Percentiles rank a stretch among this genome's conserved stretches.
Conservation (phyloP, 495 filamentous ascomycete genomes). For the Aspergillus olivimuriae region DNA sequence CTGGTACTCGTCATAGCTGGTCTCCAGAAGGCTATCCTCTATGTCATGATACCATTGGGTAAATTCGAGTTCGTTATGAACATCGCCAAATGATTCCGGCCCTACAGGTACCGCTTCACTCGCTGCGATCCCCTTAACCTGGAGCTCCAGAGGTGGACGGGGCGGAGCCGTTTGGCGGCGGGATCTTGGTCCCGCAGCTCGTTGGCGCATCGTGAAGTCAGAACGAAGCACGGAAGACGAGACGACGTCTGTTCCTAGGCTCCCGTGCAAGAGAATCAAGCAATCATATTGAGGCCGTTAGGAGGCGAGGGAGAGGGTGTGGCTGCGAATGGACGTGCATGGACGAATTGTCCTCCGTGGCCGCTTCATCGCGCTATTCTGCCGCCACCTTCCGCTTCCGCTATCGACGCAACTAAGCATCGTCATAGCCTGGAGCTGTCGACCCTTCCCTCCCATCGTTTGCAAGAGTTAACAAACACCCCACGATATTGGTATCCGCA, state of each 20-base stretch:
- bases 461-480: no score
- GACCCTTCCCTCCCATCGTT: neutral
- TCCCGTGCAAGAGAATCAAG: neutral
- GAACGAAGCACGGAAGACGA: neutral
- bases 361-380: conserved; percentile 28
- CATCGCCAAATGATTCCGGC: conserved; percentile 17
- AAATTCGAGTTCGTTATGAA: conserved; percentile 54
- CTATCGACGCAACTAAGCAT: conserved; percentile 25
- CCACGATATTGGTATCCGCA: neutral
- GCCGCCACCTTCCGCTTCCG: conserved; percentile 28
- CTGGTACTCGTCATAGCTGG: conserved; percentile 82
- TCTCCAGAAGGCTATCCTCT: conserved; percentile 62
- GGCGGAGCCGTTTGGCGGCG: conserved; percentile 40
- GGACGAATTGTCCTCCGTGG: conserved; percentile 8
- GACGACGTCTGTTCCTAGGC: neutral
- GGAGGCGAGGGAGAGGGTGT: no score
- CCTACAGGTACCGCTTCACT: conserved; percentile 20
- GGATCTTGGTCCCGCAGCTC: conserved; percentile 26
- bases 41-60: conserved; percentile 54
- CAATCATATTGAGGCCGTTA: conserved; percentile 1
- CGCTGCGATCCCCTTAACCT: conserved; percentile 19
- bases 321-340: no score
- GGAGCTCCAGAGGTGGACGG: conserved; percentile 27
- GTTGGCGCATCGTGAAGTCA: conserved; percentile 19
- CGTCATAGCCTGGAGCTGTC: neutral